Percentiles rank a stretch among this genome's conserved stretches.
Evolutionary conservation across 805 yeast genomes (phyloP).

Genomic region (Dipodascopsis uninucleata): DNA sequence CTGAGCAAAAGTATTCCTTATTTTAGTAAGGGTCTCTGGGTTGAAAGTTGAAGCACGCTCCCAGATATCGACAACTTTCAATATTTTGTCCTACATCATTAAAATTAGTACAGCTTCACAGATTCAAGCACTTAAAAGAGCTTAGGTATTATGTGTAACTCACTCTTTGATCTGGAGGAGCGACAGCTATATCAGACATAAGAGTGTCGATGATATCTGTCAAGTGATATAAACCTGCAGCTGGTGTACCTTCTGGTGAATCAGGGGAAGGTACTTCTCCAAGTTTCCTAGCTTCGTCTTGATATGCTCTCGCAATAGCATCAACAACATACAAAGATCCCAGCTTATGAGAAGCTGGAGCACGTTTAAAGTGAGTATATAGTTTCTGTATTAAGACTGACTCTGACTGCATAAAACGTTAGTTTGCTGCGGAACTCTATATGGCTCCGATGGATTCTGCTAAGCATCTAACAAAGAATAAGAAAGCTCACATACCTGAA

Average conservation of each 20-base stretch:
- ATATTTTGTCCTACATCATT: conserved; percentile 54
- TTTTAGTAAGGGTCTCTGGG: conserved; percentile 49
- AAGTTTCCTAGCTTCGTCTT: conserved; percentile 64
- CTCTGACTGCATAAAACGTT: conserved; percentile 39
- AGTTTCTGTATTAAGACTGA: conserved; percentile 56
- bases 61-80: conserved; percentile 90
- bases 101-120: not conserved
- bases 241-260: conserved; percentile 61
- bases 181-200: conserved; percentile 58
- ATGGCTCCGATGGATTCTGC: conserved; percentile 1
- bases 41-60: conserved; percentile 75
- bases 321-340: conserved; percentile 91
- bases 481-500: conserved; percentile 36
- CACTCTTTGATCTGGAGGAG: conserved; percentile 50
- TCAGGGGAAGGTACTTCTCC: conserved; percentile 39
- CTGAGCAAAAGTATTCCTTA: conserved; percentile 51
- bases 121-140: too few species aligned
- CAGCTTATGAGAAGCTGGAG: conserved; percentile 77
- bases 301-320: conserved; percentile 81
- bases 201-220: conserved; percentile 61
- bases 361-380: conserved; percentile 63
- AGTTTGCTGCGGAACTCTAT: conserved; percentile 3
- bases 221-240: conserved; percentile 65
- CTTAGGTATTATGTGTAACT: conserved; percentile 9
- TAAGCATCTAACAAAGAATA: not conserved